Base-by-base conservation (phyloP, 129 eudicot species). In the Glebionis coronaria region DNA sequence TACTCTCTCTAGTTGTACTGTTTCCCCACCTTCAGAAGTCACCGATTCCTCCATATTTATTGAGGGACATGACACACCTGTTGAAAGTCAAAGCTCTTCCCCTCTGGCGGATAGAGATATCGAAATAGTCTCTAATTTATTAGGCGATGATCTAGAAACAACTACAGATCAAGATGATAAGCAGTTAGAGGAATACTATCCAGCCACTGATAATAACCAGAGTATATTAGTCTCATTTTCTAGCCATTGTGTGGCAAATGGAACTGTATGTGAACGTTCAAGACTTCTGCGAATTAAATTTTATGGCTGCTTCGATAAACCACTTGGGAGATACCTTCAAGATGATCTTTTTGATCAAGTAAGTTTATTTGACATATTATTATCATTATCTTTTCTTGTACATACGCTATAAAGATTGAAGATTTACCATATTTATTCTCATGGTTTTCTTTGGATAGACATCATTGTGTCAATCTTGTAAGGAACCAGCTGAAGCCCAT, bases 271-370 rank as follows among this genome's bases (percentile, higher is more conserved):
- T 87, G 99, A 93, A 67, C 92, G 99, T 29, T 84, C 99, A 52
- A 75, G 88, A 58, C 95, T 86, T 38, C 69, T 93, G 50, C 87
- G 99, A 19, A 80, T 93, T 15, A 86, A 85, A 38, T 93, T 84
- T 53, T 93, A 93, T 71, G 93, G 97, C 21, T 80, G 81, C 61
- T 93, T 82, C 73, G 99, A 93, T 83, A 93, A 93, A 78, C 99
- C 99, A 56, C 85, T 93, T 1, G 99, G 99, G 44, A 82, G 86
- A 71, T 93, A 80, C 82, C 99, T 93, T 47, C 88, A 74, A 69
- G 93, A 89, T 60, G 93, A 89, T 82, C 81, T 93, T 63, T 93
- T 93, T 75, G 87, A 86, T 89, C 97, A 86, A 88, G 99, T 89
- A 80, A 57, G 47, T 58, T 69, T 50, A 23, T 9, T 45, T 56